phyloP scores from a whole-genome alignment of 768 basidiomycete genomes.

The Lactarius hengduanensis region DNA sequence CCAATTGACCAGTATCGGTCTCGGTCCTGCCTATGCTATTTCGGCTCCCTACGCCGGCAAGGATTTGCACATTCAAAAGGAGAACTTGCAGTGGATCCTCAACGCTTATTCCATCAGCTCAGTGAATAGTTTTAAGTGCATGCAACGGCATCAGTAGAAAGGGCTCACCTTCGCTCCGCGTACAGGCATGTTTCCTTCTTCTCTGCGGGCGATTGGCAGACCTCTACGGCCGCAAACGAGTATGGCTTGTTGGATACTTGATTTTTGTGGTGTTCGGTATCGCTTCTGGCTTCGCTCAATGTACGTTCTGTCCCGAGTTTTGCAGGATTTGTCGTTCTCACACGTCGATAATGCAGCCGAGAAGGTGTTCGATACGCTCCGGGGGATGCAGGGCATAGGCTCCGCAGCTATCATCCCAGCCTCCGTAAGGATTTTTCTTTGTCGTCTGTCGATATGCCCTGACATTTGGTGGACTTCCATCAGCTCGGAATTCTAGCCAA shows the following conservation, averaged over 20 bases:
- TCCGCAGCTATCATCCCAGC: slow-evolving; percentile 74
- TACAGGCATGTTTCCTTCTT: slow-evolving; percentile 74
- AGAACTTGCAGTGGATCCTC: slow-evolving; percentile 62
- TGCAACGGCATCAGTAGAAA: background rate
- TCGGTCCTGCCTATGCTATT: slow-evolving; percentile 32
- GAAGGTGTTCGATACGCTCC: slow-evolving; percentile 62
- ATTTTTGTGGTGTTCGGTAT: slow-evolving; percentile 58
- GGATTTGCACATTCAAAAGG: slow-evolving; percentile 51
- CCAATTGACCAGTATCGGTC: slow-evolving; percentile 34
- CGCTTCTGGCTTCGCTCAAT: slow-evolving; percentile 59
- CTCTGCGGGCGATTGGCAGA: slow-evolving; percentile 80
- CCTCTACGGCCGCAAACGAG: slow-evolving; percentile 68
- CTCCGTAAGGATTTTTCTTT: slow-evolving; percentile 44
- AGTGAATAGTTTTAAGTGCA: slow-evolving; percentile 37
- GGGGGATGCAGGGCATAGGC: slow-evolving; percentile 79
- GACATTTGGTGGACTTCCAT: background rate
- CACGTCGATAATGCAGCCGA: slow-evolving; percentile 43
- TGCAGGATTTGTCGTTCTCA: background rate
- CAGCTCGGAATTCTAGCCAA: slow-evolving; percentile 82
- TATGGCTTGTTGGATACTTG: slow-evolving; percentile 59
- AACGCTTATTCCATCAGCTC: slow-evolving; percentile 69
- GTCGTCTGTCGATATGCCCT: slow-evolving; percentile 12
- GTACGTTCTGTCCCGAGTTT: slow-evolving; percentile 34
- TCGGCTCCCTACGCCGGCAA: slow-evolving; percentile 35
- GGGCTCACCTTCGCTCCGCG: background rate